Evolutionary conservation across 257 asterid species (phyloP).

Genomic region (Nicotiana tomentosiformis): DNA sequence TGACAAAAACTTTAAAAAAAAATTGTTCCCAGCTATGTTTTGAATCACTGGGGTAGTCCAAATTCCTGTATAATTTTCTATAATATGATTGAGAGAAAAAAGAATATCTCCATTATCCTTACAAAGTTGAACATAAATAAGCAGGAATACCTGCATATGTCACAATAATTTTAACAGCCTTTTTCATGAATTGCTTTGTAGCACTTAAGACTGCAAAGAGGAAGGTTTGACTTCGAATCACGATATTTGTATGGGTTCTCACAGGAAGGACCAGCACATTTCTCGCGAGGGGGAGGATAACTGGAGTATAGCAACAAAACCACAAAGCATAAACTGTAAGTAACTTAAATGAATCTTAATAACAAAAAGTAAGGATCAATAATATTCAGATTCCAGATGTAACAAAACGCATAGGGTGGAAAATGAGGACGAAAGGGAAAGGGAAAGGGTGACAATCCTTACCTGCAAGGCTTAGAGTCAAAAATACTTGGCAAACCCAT

Average conservation of each 20-base stretch:
- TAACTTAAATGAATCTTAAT: background rate
- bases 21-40: background rate
- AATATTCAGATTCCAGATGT: background rate
- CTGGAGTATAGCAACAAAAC: constrained; percentile 39
- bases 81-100: background rate
- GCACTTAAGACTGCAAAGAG: constrained; percentile 93
- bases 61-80: background rate
- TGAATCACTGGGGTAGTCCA: background rate
- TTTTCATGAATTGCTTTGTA: constrained; percentile 64
- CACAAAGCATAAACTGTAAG: background rate
- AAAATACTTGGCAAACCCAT: constrained; percentile 74
- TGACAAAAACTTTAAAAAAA: too few relatives aligned
- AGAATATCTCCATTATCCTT: background rate
- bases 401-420: background rate
- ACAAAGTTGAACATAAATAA: background rate
- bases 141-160: background rate
- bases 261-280: constrained; percentile 85
- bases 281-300: constrained; percentile 89
- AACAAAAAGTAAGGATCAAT: background rate
- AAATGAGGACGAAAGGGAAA: background rate
- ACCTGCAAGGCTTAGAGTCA: constrained; percentile 53
- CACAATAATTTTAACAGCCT: background rate
- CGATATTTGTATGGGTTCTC: constrained; percentile 75
- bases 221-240: constrained; percentile 80
- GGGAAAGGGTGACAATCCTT: background rate